Evolutionary conservation across 306 rosid species (phyloP).

Genomic region (Boehmeria nivea): DNA sequence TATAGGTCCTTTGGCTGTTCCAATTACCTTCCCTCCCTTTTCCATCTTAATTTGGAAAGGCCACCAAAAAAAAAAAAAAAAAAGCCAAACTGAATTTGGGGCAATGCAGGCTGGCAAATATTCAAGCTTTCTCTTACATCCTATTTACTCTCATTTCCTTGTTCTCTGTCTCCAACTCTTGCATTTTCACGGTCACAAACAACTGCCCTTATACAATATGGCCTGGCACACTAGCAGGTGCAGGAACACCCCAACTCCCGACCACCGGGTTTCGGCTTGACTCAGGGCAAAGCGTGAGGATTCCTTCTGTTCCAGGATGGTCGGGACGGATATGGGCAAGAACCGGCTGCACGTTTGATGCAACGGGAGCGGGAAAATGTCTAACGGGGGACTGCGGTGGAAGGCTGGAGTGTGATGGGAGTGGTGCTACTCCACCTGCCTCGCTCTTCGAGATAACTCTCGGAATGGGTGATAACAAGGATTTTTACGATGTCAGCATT

Average conservation of each 20-base stretch:
- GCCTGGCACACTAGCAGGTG: constrained; percentile 77
- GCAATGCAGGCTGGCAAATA: no score
- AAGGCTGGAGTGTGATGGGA: constrained; percentile 73
- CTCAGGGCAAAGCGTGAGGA: constrained; percentile 36
- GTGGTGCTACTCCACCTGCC: constrained; percentile 74
- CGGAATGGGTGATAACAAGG: constrained; percentile 50
- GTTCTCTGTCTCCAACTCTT: constrained; percentile 24
- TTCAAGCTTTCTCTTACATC: no score
- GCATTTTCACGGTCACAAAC: constrained; percentile 63
- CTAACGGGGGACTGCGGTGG: constrained; percentile 89
- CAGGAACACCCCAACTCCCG: constrained; percentile 48
- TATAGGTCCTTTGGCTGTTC: constrained; percentile 19
- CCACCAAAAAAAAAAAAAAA: background rate
- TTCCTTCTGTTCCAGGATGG: constrained; percentile 65
- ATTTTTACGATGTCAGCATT: constrained; percentile 76
- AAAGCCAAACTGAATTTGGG: no score
- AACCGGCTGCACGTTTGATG: constrained; percentile 82
- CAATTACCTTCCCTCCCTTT: constrained; percentile 10
- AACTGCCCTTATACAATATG: constrained; percentile 70
- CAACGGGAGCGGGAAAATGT: constrained; percentile 62
- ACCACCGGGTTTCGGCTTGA: constrained; percentile 62
- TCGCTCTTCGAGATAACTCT: constrained; percentile 85
- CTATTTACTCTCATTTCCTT: constrained; percentile 6
- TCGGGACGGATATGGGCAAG: constrained; percentile 93
- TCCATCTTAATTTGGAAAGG: background rate